Base-by-base conservation (phyloP, 129 eudicot species). In the Arctium lappa region DNA sequence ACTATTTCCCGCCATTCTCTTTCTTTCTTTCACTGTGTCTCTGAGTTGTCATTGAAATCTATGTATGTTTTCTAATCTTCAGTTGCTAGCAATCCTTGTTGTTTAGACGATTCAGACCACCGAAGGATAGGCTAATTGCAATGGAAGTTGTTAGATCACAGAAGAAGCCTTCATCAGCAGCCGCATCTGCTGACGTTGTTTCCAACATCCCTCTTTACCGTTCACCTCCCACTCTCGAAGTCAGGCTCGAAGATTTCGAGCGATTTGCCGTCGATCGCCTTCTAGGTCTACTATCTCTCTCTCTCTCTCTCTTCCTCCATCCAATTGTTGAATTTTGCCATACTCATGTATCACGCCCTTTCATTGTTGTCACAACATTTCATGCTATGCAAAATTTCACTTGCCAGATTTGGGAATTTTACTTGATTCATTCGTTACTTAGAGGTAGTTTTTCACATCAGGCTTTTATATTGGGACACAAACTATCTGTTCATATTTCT, bases 241-340 rank as follows among this genome's bases (percentile, higher is more conserved):
- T 95, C 74, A 79, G 98, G 12, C 95, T 93, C 50, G 99, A 95
- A 76, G 99, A 95, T 68, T 95, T 95, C 88, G 99, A 95, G 87
- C 94, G 94, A 40, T 95, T 89, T 84, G 98, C 99, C 56, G 85
- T 95, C 53, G 93, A 95, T 76, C 97, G 98, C 70, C 98, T 95
- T 81, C 79, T 89, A 91, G 98, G 98, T 92, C 16, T 29, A 40
- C 15, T 31, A 4, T 12, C 38, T 69, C 18, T 22, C 38, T 42
- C 39, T 53, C 27, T 22, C 27, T 22, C 27, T 22, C 27, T 12
- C 65, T 65, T 0, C 11, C 31, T 13, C 5, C 15, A 22, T 33
- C 8, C 16, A 33, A n/a, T 33, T 1, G 29, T 38, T 50, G 13
- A 53, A 72, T 30, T 16, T 66, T 27, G 0, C 32, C 8, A 32